Conservation (phyloP, 192 early-diverging fungal genomes). For the Allomyces javanicus region DNA sequence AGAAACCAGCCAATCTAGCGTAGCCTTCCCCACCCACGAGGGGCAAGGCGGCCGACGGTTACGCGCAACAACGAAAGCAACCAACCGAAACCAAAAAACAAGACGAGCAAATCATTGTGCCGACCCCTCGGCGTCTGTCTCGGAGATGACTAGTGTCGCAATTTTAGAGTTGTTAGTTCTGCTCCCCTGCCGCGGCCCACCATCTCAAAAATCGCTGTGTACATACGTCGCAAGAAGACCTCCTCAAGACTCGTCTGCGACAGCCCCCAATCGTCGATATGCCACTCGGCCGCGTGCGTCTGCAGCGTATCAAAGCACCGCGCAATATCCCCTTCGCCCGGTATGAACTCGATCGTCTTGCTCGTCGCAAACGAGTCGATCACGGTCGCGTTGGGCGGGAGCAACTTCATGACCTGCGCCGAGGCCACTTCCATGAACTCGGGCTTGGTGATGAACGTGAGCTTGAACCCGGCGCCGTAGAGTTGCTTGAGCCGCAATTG, state of each 20-base stretch:
- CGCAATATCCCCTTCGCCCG: slow-evolving; percentile 22
- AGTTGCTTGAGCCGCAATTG: slow-evolving; percentile 38
- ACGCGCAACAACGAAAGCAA: no score
- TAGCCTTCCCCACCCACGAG: no score
- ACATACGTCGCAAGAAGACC: slow-evolving; percentile 41
- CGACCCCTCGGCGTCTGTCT: no score
- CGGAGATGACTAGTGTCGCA: no score
- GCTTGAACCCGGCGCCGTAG: slow-evolving; percentile 50
- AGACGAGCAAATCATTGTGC: no score
- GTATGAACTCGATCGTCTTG: slow-evolving; percentile 45
- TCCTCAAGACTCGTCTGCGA: slow-evolving; percentile 48
- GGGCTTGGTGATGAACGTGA: slow-evolving; percentile 25
- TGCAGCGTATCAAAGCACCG: slow-evolving; percentile 41
- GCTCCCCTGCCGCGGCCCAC: neutral
- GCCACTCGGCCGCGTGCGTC: slow-evolving; percentile 23
- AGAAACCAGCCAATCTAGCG: no score
- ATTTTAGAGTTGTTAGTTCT: no score
- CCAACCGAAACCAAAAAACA: no score
- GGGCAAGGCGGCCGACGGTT: no score
- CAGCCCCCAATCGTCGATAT: slow-evolving; percentile 54
- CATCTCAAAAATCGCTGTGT: slow-evolving; percentile 10
- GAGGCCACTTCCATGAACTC: slow-evolving; percentile 23
- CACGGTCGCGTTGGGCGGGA: slow-evolving; percentile 24
- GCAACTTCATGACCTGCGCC: slow-evolving; percentile 21
- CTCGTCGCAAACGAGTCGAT: slow-evolving; percentile 30